Base-by-base conservation (phyloP, 2,329 filamentous ascomycete species). In the Mycogone perniciosa region DNA sequence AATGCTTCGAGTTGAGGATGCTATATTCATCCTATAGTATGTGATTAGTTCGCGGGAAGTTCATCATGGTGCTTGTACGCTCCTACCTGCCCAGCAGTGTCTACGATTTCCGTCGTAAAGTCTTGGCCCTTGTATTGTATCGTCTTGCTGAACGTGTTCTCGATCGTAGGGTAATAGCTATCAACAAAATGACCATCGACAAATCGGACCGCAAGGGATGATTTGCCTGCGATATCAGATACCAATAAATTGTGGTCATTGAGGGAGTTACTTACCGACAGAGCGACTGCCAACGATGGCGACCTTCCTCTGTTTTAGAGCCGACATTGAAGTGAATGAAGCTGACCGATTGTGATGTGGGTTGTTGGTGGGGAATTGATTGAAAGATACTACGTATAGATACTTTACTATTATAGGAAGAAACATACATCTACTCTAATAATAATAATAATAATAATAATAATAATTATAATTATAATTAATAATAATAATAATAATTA, bases 151-250 rank as follows among this genome's bases (percentile, higher is more conserved):
- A 99, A 99, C 2, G 92, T 97, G 70, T 97, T 99, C 71, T 99
- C 93, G 64, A 99, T 97, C 38, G 93, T 99, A 34, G 93, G 93
- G 70, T 99, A 99, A 73, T 99, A 99, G 70, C 88, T 95, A 71
- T 99, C 93, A 65, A 99, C 92, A 67, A 99, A 99, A 73, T 96
- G 91, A 56, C 90, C 90, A 68, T 99, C 93, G 65, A 96, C 92
- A 66, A 93, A 97, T 67, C 92, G 92, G 44, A 97, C 93, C 9
- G 93, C 95, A 58, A 99, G 83, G 49, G 92, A 97, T 26, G 90
- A 96, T 78, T 99, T 99, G 71, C 93, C 93, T 97, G 62, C 6
- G 11, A n/a, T 11, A 20, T 44, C 31, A 46, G 37, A 11, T 6
- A 26, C 31, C 4, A 0, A 38, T n/a, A 9, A 10, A 31, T 33